Evolutionary conservation across 768 basidiomycete species (phyloP).

Genomic region (Phlebiopsis gigantea): DNA sequence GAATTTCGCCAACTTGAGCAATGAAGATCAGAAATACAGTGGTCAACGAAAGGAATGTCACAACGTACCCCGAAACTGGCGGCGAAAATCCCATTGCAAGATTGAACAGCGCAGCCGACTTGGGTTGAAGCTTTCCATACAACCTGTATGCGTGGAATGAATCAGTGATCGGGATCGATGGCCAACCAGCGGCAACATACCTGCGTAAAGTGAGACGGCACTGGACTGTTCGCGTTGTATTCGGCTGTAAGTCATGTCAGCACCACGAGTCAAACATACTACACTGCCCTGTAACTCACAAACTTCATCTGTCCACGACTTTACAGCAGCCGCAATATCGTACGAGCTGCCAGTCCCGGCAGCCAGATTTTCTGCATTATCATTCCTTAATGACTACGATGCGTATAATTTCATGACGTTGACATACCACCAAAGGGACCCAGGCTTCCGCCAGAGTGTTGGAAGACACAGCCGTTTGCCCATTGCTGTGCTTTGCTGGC

Average conservation of each 20-base stretch:
- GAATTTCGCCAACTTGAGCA: constrained; percentile 45
- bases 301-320: constrained; percentile 64
- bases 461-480: constrained; percentile 62
- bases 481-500: constrained; percentile 64
- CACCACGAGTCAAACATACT: neutral
- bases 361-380: constrained; percentile 61
- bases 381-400: neutral
- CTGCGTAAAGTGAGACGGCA: constrained; percentile 62
- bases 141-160: constrained; percentile 22
- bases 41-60: neutral
- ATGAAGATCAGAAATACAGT: neutral
- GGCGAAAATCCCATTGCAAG: constrained; percentile 55
- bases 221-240: constrained; percentile 53
- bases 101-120: constrained; percentile 56
- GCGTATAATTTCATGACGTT: neutral
- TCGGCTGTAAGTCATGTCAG: constrained; percentile 30
- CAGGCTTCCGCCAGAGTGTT: constrained; percentile 64
- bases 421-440: constrained; percentile 57
- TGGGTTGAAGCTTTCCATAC: constrained; percentile 67
- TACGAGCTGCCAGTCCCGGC: constrained; percentile 59
- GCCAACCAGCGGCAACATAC: too few relatives aligned
- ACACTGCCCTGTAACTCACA: constrained; percentile 35
- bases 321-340: constrained; percentile 43
- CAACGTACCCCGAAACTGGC: constrained; percentile 47
- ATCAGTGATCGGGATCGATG: neutral